Conservation (phyloP, 2,329 filamentous ascomycete species). For the Aspergillus calidoustus region DNA sequence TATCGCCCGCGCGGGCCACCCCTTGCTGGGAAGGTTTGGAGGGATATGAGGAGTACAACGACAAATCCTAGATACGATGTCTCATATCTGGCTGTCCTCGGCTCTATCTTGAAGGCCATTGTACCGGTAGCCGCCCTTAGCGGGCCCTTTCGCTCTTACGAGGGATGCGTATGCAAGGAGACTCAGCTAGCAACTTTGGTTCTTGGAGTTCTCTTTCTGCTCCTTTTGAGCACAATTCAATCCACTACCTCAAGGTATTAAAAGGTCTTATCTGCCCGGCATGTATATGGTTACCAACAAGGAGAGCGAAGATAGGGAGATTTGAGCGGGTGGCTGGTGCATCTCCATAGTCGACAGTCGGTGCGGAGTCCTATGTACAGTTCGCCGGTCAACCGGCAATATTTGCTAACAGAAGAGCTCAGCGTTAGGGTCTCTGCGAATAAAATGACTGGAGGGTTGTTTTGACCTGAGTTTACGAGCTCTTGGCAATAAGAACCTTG, state of each 20-base stretch:
- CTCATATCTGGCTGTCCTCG: slow-evolving; percentile 9
- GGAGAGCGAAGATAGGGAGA: not conserved
- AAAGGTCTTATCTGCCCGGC: not conserved
- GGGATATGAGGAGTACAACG: slow-evolving; percentile 12
- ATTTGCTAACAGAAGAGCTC: not conserved
- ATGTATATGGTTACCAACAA: not conserved
- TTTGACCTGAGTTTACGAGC: not conserved
- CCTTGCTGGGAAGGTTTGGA: slow-evolving; percentile 17
- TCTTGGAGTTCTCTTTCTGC: not conserved
- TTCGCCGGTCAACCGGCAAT: not conserved
- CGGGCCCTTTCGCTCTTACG: slow-evolving; percentile 1
- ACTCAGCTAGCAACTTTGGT: slow-evolving; percentile 12
- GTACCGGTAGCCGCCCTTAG: not conserved
- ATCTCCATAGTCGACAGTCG: too few relatives aligned
- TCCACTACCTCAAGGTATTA: not conserved
- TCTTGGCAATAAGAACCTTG: not conserved
- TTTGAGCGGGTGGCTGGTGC: not conserved
- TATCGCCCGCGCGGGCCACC: not conserved
- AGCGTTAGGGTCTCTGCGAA: too few relatives aligned
- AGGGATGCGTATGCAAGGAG: slow-evolving; percentile 22
- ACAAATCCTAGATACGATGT: slow-evolving; percentile 7
- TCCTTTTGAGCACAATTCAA: not conserved
- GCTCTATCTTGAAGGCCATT: not conserved
- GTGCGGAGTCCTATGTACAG: not conserved
- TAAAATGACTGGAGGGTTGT: not conserved